Conservation (phyloP, 148 eudicot genomes). For the Rhododendron molle region DNA sequence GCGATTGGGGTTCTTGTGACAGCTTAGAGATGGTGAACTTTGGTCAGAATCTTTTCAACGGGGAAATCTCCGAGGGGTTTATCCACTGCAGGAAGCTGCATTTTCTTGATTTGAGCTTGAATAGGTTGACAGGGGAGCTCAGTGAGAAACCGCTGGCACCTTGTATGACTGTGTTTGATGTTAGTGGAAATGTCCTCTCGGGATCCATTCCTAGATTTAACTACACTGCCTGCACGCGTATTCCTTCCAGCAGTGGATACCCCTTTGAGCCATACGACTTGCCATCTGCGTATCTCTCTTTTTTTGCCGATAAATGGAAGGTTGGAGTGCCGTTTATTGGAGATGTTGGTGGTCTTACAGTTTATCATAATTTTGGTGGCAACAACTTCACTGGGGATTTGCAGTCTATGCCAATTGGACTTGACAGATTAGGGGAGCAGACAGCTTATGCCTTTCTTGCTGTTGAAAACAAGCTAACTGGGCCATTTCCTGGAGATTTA, state of each 20-base stretch:
- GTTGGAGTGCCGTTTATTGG: constrained; percentile 13
- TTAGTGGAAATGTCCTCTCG: constrained; percentile 39
- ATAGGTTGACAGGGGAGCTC: constrained; percentile 39
- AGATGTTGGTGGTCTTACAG: constrained; percentile 16
- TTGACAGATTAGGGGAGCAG: constrained; percentile 17
- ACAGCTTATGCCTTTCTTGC: constrained; percentile 50
- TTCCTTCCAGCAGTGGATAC: constrained; percentile 5
- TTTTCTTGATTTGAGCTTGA: constrained; percentile 46
- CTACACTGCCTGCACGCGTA: constrained; percentile 20
- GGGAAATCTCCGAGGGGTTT: constrained; percentile 30
- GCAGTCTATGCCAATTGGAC: constrained; percentile 33
- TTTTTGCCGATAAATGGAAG: constrained; percentile 21
- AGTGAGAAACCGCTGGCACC: constrained; percentile 27
- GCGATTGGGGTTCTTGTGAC: constrained; percentile 38
- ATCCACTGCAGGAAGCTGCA: constrained; percentile 35
- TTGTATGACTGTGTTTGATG: constrained; percentile 43
- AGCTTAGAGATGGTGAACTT: constrained; percentile 46
- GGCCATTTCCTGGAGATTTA: constrained; percentile 32
- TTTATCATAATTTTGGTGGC: constrained; percentile 40
- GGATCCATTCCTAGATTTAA: constrained; percentile 47
- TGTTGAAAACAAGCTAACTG: constrained; percentile 35
- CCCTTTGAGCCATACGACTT: constrained; percentile 18
- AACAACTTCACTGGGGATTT: constrained; percentile 41
- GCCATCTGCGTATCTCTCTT: constrained; percentile 29
- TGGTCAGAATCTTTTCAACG: constrained; percentile 36